Percentiles rank a stretch among this genome's conserved stretches.
These are phyloP conservation scores for Monosporascus sp. DNA, from an alignment of 2,329 filamentous ascomycete species.

Conservation along the genomic window DNA sequence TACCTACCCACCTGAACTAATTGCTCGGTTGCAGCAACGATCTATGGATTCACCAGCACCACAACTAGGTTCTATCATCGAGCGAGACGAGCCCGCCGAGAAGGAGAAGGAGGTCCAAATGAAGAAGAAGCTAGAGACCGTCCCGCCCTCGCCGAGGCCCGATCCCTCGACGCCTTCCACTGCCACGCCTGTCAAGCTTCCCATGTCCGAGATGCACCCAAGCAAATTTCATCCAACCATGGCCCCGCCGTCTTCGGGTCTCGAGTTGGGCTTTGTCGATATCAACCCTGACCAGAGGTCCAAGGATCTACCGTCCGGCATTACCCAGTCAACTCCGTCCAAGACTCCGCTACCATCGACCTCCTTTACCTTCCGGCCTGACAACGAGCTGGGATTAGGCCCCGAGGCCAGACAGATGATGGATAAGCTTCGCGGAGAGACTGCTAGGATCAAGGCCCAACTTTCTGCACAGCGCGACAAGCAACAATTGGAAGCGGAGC, in stretches of 20 bases:
- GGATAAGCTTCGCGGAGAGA: conserved; percentile 67
- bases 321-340: conserved; percentile 58
- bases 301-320: conserved; percentile 32
- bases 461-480: conserved; percentile 58
- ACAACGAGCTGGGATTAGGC: conserved; percentile 48
- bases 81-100: conserved; percentile 35
- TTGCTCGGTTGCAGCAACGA: conserved; percentile 7
- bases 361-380: conserved; percentile 61
- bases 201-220: conserved; percentile 84
- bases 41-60: conserved; percentile 23
- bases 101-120: conserved; percentile 18
- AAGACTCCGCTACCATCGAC: conserved; percentile 51
- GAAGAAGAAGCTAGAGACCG: conserved; percentile 19
- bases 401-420: conserved; percentile 56
- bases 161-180: conserved; percentile 54
- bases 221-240: conserved; percentile 73
- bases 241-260: conserved; percentile 71
- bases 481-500: conserved; percentile 42
- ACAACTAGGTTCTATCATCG: conserved; percentile 35
- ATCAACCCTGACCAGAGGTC: conserved; percentile 55
- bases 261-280: conserved; percentile 77
- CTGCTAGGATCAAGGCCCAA: conserved; percentile 63
- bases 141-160: conserved; percentile 30
- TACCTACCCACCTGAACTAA: neutral
- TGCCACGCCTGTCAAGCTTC: conserved; percentile 62